A percentile compares a stretch with the other conserved stretches of the same genome.
These are phyloP conservation scores for Hibiscus trionum DNA, from an alignment of 345 rosid species.

Conservation along the genomic window DNA sequence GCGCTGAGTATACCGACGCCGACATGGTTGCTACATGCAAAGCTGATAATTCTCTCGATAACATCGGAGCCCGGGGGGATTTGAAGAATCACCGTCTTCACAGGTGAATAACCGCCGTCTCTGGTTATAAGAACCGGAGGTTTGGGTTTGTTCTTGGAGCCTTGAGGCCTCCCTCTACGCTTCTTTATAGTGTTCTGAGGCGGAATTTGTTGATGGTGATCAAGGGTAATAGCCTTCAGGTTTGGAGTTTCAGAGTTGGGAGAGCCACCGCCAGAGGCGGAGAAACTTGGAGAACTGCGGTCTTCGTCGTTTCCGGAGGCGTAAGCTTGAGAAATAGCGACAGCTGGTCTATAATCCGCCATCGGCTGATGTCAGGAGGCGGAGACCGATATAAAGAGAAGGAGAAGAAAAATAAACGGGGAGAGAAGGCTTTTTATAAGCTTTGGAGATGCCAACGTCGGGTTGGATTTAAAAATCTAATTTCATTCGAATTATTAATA, in stretches of 20 bases:
- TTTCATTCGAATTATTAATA: no score
- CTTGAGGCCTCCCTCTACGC: slow-evolving; percentile 49
- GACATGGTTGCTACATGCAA: slow-evolving; percentile 23
- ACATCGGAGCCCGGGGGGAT: slow-evolving; percentile 46
- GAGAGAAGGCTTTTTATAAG: neutral
- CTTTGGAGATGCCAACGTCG: no score
- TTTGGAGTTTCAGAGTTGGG: neutral
- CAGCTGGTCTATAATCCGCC: slow-evolving; percentile 26
- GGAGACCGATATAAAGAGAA: neutral
- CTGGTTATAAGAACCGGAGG: slow-evolving; percentile 33
- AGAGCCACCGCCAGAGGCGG: neutral
- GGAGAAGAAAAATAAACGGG: neutral
- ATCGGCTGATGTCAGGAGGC: slow-evolving; percentile 7
- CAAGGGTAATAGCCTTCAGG: neutral
- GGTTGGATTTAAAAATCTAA: no score
- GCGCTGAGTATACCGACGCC: slow-evolving; percentile 36
- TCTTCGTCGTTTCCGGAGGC: slow-evolving; percentile 26
- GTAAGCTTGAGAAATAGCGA: slow-evolving; percentile 27
- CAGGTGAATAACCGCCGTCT: slow-evolving; percentile 20
- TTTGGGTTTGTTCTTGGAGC: slow-evolving; percentile 56
- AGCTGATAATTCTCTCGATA: slow-evolving; percentile 28
- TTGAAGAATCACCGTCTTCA: slow-evolving; percentile 43
- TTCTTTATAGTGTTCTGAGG: slow-evolving; percentile 7
- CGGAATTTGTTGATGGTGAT: neutral
- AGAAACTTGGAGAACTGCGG: slow-evolving; percentile 14